Evolutionary conservation across 139 green algal genomes (phyloP), one percentile per base, ranked within the genome.

Genomic region (Volvox africanus): DNA sequence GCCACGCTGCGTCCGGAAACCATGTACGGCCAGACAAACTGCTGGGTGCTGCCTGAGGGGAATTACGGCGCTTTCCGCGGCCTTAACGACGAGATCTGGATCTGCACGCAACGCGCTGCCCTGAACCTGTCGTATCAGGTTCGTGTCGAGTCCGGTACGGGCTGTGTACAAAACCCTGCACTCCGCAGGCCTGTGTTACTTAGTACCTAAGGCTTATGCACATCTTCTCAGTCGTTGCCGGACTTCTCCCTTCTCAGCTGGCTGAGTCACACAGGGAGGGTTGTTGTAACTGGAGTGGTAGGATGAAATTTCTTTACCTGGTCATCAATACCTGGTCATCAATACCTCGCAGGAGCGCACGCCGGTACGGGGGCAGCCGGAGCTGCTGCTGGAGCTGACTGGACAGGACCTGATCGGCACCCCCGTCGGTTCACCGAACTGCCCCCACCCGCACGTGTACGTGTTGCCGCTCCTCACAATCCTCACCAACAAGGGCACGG

Each of bases 11-110:
- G 98, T 0, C 98, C 98, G 0, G 98, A 99, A 94, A 99, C 98
- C n/a, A 99, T 99, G 98, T 99, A 99, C 88, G 98, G 98, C 36
- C 98, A 99, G 95, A 99, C 97, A 84, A 99, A 99, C 95, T 97
- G 94, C 92, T 99, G 98, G 98, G 96, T 96, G n/a, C 95, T 99
- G 93, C 98, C 98, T 0, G 97, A 99, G 26, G 98, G 98, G 24
- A 87, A 98, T 65, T 99, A 99, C 86, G 98, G 96, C 61, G 98
- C 97, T 0, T 99, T 95, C 95, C 83, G 83, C 67, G 97, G 95
- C 28, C 87, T 97, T 16, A 92, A 97, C 69, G 93, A 93, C 17
- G 97, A 99, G 86, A 91, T 99, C 1, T 99, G 99, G 81, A 92
- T 99, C 68, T 97, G 99, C 92, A 95, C 94, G 33, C 89, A 97